Evolutionary conservation across 2,329 filamentous ascomycete species (phyloP).

Genomic region (Cladosporium cucumerinum): DNA sequence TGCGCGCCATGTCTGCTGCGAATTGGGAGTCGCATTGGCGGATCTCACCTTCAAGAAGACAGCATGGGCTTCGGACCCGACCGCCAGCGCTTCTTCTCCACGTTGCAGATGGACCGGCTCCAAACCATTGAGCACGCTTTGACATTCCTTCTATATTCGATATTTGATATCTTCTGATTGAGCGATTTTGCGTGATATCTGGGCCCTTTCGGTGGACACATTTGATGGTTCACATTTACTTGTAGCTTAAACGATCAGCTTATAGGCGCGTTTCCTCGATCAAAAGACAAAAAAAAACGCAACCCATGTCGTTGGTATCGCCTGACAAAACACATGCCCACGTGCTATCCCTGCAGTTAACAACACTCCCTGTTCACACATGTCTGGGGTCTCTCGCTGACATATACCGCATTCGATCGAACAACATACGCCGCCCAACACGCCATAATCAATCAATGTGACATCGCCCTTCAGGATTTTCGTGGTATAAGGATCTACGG

Average conservation of each 20-base stretch:
- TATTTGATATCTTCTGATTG: not conserved
- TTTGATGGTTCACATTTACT: not conserved
- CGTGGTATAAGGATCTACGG: not conserved
- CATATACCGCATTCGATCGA: not conserved
- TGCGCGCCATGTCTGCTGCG: conserved; percentile 2
- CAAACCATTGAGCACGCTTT: conserved; percentile 23
- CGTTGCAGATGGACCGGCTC: conserved; percentile 18
- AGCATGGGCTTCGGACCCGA: conserved; percentile 17
- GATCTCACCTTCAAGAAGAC: not conserved
- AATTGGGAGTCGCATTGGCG: conserved; percentile 4
- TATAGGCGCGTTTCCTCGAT: not conserved
- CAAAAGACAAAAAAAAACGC: not conserved
- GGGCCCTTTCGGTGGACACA: not conserved
- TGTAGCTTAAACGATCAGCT: not conserved
- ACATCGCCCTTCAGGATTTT: not conserved
- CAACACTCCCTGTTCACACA: not conserved
- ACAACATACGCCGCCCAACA: not conserved
- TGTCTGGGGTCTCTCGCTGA: conserved; percentile 9
- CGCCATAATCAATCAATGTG: not conserved
- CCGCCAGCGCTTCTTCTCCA: conserved; percentile 23
- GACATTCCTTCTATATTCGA: not conserved
- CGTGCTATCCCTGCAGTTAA: conserved; percentile 11
- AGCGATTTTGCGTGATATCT: not conserved
- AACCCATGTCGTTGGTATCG: not conserved
- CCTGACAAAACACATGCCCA: not conserved